Conservation (phyloP, 306 rosid genomes). For the Mimosa bimucronata region DNA sequence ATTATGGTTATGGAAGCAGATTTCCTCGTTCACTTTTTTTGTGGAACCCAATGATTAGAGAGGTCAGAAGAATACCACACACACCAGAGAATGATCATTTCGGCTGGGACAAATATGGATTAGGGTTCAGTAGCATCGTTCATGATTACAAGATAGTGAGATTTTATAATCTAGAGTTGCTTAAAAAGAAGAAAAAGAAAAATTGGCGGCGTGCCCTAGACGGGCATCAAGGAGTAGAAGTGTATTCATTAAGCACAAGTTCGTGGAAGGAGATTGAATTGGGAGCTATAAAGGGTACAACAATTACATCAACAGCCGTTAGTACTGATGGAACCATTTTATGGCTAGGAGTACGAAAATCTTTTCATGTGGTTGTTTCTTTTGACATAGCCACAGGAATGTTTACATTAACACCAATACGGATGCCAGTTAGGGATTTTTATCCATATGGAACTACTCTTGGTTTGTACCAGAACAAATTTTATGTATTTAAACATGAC, state of each 20-base stretch:
- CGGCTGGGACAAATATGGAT: not conserved
- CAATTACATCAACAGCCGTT: not conserved
- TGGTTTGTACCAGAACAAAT: not conserved
- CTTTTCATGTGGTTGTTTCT: not conserved
- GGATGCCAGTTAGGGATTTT: no score
- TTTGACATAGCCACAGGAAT: not conserved
- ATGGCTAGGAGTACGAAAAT: not conserved
- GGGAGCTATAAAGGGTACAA: not conserved
- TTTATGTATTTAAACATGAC: not conserved
- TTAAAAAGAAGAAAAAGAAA: not conserved
- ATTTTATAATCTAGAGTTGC: not conserved
- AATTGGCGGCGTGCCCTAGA: not conserved
- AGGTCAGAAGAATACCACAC: not conserved
- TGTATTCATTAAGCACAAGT: not conserved
- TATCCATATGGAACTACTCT: not conserved
- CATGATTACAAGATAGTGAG: not conserved
- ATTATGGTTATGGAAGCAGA: no score
- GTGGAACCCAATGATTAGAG: not conserved
- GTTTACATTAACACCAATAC: not conserved
- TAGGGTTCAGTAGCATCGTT: not conserved
- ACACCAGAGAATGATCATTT: not conserved
- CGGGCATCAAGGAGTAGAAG: not conserved
- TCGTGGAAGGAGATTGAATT: not conserved
- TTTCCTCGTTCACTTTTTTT: not conserved
- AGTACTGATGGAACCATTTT: not conserved